Evolutionary conservation across 208 protist species (phyloP).

Genomic region (Novymonas esmeraldas): DNA sequence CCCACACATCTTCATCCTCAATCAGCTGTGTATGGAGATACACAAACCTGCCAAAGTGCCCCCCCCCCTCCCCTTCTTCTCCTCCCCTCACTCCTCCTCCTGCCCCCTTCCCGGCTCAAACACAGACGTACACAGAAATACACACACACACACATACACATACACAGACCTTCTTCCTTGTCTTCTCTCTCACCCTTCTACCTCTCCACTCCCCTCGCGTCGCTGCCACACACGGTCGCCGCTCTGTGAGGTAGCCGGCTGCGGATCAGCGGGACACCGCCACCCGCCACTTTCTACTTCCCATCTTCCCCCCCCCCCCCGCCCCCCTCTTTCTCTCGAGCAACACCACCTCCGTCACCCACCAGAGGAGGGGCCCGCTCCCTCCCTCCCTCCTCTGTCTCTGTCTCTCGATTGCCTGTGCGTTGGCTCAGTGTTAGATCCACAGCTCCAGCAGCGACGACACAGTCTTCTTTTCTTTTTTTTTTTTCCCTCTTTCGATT

Average conservation of each 20-base stretch:
- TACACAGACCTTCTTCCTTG: neutral
- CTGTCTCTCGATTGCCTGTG: neutral
- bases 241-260: too few relatives aligned
- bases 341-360: neutral
- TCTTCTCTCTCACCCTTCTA: neutral
- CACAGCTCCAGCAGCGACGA: too few relatives aligned
- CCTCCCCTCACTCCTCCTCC: too few relatives aligned
- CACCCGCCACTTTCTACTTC: too few relatives aligned
- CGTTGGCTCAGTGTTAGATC: constrained; percentile 1
- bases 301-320: neutral
- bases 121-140: neutral
- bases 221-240: too few relatives aligned
- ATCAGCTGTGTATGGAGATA: too few relatives aligned
- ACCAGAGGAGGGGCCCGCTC: neutral
- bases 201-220: too few relatives aligned
- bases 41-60: too few relatives aligned
- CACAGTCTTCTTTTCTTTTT: constrained; percentile 14
- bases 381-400: neutral
- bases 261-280: too few relatives aligned
- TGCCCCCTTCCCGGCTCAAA: too few relatives aligned
- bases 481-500: neutral
- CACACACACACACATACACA: neutral
- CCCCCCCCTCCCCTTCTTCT: too few relatives aligned
- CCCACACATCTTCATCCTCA: neutral
- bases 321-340: neutral